These are phyloP conservation scores for Xylaria arbuscula DNA, from an alignment of 2,329 filamentous ascomycete genomes.

Conservation along the genomic window DNA sequence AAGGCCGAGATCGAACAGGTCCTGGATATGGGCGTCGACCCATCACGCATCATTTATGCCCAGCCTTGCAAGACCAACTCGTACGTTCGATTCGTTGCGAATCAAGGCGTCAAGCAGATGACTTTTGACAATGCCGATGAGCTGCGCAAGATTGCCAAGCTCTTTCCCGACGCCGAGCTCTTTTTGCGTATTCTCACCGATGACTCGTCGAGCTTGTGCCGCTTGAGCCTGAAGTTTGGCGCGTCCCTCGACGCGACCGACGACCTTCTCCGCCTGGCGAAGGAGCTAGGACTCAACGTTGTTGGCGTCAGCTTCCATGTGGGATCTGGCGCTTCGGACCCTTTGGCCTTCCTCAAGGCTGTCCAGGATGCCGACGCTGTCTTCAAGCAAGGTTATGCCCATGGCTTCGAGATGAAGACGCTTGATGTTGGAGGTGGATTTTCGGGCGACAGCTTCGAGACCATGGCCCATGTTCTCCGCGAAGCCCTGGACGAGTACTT, in stretches of 20 bases:
- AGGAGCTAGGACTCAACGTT: constrained; percentile 85
- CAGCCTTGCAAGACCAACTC: constrained; percentile 99
- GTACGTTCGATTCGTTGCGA: constrained; percentile 90
- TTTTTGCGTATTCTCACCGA: constrained; percentile 96
- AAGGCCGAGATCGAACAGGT: constrained; percentile 97
- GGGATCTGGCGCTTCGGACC: constrained; percentile 94
- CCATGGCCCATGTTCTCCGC: constrained; percentile 84
- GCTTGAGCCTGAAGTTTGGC: constrained; percentile 96
- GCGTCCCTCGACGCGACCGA: constrained; percentile 86
- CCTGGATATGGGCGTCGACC: constrained; percentile 82
- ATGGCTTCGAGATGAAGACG: constrained; percentile 85
- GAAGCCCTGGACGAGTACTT: constrained; percentile 88
- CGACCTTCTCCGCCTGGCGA: constrained; percentile 81
- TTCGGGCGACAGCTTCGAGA: constrained; percentile 88
- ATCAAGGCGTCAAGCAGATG: constrained; percentile 93
- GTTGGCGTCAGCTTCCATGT: constrained; percentile 98
- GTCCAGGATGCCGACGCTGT: constrained; percentile 89
- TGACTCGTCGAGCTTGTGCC: constrained; percentile 93
- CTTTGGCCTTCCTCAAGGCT: constrained; percentile 89
- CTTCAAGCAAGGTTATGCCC: constrained; percentile 82
- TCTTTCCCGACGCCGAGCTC: constrained; percentile 89
- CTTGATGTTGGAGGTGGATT: constrained; percentile 97
- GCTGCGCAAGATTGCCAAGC: constrained; percentile 95
- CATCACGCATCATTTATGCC: constrained; percentile 95
- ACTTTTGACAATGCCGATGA: constrained; percentile 99